phyloP scores from a whole-genome alignment of 768 basidiomycete genomes.

The Lentinula edodes region DNA sequence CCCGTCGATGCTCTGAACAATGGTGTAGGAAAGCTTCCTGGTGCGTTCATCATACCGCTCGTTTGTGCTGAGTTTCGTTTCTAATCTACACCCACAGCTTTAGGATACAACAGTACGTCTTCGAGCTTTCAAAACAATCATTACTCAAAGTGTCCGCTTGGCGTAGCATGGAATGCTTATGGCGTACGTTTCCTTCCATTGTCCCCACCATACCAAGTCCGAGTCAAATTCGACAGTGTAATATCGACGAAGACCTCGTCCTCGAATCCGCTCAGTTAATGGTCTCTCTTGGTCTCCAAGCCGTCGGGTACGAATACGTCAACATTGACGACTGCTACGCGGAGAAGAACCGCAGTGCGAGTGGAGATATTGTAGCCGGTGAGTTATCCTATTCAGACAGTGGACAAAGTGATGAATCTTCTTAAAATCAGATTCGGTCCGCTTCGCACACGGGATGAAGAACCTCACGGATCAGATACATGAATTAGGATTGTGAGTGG shows the following conservation, averaged over 20 bases:
- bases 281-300: constrained; percentile 51
- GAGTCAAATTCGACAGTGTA: constrained; percentile 23
- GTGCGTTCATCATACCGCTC: neutral
- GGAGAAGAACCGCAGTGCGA: constrained; percentile 43
- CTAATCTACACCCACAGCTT: constrained; percentile 14
- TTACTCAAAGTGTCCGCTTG: neutral
- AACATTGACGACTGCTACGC: constrained; percentile 68
- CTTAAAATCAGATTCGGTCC: constrained; percentile 32
- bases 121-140: neutral
- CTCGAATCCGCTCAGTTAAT: constrained; percentile 45
- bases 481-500: constrained; percentile 49
- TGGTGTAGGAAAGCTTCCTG: constrained; percentile 9
- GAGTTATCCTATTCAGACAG: constrained; percentile 1
- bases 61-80: neutral
- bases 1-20: constrained; percentile 4
- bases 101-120: constrained; percentile 42
- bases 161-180: constrained; percentile 43
- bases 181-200: constrained; percentile 22
- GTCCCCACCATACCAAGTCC: no score
- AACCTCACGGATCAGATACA: constrained; percentile 52
- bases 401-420: neutral
- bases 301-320: constrained; percentile 51
- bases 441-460: constrained; percentile 55
- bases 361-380: constrained; percentile 53
- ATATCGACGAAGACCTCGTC: constrained; percentile 44